Evolutionary conservation across 257 asterid genomes (phyloP).

Genomic region (Petrea volubilis): DNA sequence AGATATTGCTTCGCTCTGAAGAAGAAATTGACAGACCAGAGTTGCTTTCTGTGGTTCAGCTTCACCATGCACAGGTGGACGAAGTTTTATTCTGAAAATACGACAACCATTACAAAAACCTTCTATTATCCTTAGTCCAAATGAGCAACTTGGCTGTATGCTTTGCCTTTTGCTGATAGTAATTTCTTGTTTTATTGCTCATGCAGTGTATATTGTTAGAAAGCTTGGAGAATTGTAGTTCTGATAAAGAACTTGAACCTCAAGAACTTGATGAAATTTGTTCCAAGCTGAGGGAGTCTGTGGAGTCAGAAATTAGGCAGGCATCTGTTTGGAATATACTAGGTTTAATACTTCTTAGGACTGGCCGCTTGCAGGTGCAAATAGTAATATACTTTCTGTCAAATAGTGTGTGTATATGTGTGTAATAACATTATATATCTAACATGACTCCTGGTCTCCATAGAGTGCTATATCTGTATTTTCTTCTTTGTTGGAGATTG

Average conservation of each 20-base stretch:
- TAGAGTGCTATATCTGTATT: constrained; percentile 92
- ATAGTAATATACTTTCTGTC: constrained; percentile 21
- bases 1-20: constrained; percentile 89
- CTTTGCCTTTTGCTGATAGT: constrained; percentile 21
- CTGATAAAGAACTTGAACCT: constrained; percentile 75
- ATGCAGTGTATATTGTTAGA: constrained; percentile 86
- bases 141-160: constrained; percentile 10
- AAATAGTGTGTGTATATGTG: constrained; percentile 8
- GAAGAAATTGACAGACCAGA: constrained; percentile 97
- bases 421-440: constrained; percentile 24
- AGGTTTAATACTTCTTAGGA: constrained; percentile 82
- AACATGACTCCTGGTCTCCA: constrained; percentile 32
- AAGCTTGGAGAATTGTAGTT: constrained; percentile 65
- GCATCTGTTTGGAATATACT: constrained; percentile 88
- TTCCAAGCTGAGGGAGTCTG: constrained; percentile 66
- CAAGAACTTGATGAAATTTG: constrained; percentile 82
- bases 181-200: constrained; percentile 13
- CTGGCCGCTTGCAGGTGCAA: constrained; percentile 88
- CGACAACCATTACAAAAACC: background rate
- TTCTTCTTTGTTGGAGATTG: constrained; percentile 72
- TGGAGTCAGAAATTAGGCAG: constrained; percentile 82
- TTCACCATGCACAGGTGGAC: constrained; percentile 92
- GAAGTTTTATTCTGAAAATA: constrained; percentile 15
- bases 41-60: constrained; percentile 86
- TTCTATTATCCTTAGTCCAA: background rate